phyloP scores from a whole-genome alignment of 2,329 filamentous ascomycete species.

The Colletotrichum trifolii region DNA sequence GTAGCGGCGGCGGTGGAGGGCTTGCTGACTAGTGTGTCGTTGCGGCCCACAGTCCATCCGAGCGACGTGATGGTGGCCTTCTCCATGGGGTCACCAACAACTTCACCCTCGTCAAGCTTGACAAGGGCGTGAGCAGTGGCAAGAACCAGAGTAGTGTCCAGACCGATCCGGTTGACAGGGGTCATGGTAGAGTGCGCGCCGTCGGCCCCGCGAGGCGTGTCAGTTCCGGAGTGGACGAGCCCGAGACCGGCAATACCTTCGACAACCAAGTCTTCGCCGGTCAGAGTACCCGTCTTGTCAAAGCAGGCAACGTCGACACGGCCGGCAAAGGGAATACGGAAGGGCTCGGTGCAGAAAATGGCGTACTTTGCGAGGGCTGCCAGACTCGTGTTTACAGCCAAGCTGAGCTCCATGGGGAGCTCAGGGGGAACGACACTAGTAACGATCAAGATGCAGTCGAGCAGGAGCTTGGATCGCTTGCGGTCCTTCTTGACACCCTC shows the following conservation, averaged over 20 bases:
- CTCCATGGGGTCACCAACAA: constrained; percentile 99
- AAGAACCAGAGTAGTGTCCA: constrained; percentile 91
- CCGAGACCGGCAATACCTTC: constrained; percentile 94
- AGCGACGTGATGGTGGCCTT: constrained; percentile 92
- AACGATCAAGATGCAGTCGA: constrained; percentile 97
- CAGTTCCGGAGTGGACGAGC: constrained; percentile 74
- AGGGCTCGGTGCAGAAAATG: constrained; percentile 98
- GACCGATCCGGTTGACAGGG: constrained; percentile 74
- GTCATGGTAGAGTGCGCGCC: constrained; percentile 86
- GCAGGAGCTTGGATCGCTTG: constrained; percentile 95
- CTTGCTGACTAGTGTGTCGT: constrained; percentile 84
- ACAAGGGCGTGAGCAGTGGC: constrained; percentile 96
- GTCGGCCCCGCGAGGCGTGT: constrained; percentile 75
- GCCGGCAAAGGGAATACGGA: constrained; percentile 96
- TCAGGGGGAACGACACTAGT: constrained; percentile 99
- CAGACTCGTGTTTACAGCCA: constrained; percentile 97
- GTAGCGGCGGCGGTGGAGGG: constrained; percentile 55
- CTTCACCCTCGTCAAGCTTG: constrained; percentile 94
- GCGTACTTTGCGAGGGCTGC: constrained; percentile 94
- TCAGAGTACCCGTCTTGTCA: constrained; percentile 97
- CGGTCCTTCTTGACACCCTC: constrained; percentile 94
- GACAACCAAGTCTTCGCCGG: constrained; percentile 95
- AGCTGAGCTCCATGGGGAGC: constrained; percentile 95
- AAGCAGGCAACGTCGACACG: constrained; percentile 97
- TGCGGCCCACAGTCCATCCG: constrained; percentile 91